Base-by-base conservation (phyloP, 176 grass and related monocot species). In the Puya raimondii region DNA sequence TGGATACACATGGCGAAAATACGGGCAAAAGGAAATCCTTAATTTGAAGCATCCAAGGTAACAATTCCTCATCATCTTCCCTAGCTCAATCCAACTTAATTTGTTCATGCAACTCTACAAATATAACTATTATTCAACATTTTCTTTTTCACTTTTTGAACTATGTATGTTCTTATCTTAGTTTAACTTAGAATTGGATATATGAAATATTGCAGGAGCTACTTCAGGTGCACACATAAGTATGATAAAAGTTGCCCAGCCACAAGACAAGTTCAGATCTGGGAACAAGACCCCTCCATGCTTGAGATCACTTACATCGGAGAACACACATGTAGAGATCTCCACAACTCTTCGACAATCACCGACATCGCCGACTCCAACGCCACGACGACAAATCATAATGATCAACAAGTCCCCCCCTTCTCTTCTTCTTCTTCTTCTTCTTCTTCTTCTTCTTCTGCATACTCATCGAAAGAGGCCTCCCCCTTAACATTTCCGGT, bases 181-280 rank as follows among this genome's bases (percentile, higher is more conserved):
- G 64, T 33, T 22, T 67, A 11, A 67, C 47, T 67, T 67, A 67
- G 47, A 27, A 22, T 17, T 22, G 23, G 23, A 22, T 67, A 22
- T 29, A 27, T 67, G 23, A 42, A 42, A 66, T 73, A 15, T 80
- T 64, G 21, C 70, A 86, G 84, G 84, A 82, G 80, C 66, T 87
- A 87, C 64, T 87, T 82, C 57, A 65, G 79, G 66, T 87, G 84
- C 66, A 79, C 72, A 5, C 75, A 76, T 71, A 87, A 72, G 68
- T 68, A 72, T 23, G 75, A 72, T 2, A 70, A 75, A 25, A 47
- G 49, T 29, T 87, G 84, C 70, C 57, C 2, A 47, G 84, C 84
- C n/a, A 78, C 22, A 1, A 82, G 79, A 33, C 84, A 87, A 50
- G 84, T 82, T 2, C 84, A 87, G 49, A 51, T 0, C 12, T 78